phyloP scores from a whole-genome alignment of 2,329 filamentous ascomycete genomes.

The Alternaria metachromatica region DNA sequence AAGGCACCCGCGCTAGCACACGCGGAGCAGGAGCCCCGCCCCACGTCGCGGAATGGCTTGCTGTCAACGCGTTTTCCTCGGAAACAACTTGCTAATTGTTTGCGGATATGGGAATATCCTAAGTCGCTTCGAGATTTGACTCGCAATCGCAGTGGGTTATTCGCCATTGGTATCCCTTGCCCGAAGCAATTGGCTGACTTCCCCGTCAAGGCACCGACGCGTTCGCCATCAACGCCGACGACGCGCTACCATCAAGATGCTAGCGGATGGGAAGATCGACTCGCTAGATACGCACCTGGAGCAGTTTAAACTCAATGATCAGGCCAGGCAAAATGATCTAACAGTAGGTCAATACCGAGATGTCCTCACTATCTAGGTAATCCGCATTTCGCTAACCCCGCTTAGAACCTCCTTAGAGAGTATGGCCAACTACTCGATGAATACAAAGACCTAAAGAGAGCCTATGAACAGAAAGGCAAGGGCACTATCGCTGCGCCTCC shows the following conservation, averaged over 20 bases:
- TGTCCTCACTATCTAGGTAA: not conserved
- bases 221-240: not conserved
- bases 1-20: not conserved
- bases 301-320: constrained; percentile 35
- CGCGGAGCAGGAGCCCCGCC: not conserved
- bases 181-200: not conserved
- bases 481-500: constrained; percentile 51
- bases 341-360: constrained; percentile 11
- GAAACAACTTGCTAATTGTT: not conserved
- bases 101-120: not conserved
- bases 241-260: constrained; percentile 22
- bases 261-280: constrained; percentile 32
- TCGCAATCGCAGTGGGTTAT: not conserved
- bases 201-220: not conserved
- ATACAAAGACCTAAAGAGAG: constrained; percentile 63
- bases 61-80: not conserved
- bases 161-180: not conserved
- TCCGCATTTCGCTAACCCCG: constrained; percentile 12
- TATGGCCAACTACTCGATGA: constrained; percentile 58
- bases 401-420: constrained; percentile 45
- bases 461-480: constrained; percentile 63
- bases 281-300: constrained; percentile 38
- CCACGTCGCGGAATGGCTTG: not conserved
- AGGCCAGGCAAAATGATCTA: constrained; percentile 26
- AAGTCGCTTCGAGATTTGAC: not conserved